These are phyloP conservation scores for Fusarium scirpi DNA, from an alignment of 2,329 filamentous ascomycete species.

Conservation along the genomic window DNA sequence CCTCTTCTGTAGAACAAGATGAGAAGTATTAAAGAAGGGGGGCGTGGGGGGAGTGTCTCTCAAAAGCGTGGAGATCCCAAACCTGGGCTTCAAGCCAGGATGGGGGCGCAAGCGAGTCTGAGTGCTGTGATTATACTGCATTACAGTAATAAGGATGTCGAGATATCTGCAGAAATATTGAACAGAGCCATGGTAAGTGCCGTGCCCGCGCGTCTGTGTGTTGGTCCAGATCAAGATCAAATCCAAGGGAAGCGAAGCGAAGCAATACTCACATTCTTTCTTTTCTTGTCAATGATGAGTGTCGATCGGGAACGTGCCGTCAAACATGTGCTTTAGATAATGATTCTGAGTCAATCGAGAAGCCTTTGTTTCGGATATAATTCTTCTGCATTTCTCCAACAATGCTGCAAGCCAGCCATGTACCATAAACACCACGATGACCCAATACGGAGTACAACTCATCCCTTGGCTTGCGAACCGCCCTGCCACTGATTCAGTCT, in stretches of 20 bases:
- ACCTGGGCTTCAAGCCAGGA: slow-evolving; percentile 18
- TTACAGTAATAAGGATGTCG: neutral
- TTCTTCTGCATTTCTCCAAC: slow-evolving; percentile 28
- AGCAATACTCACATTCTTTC: neutral
- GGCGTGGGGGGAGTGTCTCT: slow-evolving; percentile 41
- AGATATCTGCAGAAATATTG: neutral
- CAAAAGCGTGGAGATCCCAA: slow-evolving; percentile 37
- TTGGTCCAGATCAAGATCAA: slow-evolving; percentile 2
- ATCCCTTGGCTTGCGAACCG: slow-evolving; percentile 22
- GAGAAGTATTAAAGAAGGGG: slow-evolving; percentile 29
- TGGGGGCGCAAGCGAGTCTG: slow-evolving; percentile 34
- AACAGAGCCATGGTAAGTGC: slow-evolving; percentile 3
- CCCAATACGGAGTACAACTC: slow-evolving; percentile 19
- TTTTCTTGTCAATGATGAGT: neutral
- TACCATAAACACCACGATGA: neutral
- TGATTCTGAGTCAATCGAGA: slow-evolving; percentile 17
- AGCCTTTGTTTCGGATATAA: slow-evolving; percentile 17
- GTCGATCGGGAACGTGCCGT: neutral
- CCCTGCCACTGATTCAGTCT: slow-evolving; percentile 15
- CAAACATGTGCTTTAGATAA: neutral
- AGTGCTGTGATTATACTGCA: slow-evolving; percentile 22
- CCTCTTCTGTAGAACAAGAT: slow-evolving; percentile 24
- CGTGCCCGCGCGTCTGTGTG: slow-evolving; percentile 19
- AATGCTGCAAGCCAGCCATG: slow-evolving; percentile 19
- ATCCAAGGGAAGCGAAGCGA: slow-evolving; percentile 4